These are phyloP conservation scores for Trichomonas gallinae DNA, from an alignment of 208 protist species.

Conservation along the genomic window DNA sequence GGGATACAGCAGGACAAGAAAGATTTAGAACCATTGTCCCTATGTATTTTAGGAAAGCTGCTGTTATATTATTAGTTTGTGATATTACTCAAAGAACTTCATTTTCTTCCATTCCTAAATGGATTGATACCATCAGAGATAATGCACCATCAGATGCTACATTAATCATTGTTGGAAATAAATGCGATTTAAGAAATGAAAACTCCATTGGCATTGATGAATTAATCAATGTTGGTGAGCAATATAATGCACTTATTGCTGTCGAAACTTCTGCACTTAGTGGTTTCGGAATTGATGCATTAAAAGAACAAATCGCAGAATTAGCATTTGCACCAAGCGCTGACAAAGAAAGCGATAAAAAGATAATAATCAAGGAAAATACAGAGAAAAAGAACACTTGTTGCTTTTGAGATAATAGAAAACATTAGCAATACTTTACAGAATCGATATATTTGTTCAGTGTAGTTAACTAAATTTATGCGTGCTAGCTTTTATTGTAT, in stretches of 20 bases:
- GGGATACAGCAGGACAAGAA: conserved; percentile 17
- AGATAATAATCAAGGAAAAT: neutral
- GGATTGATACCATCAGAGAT: neutral
- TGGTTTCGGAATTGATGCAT: neutral
- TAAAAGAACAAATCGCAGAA: neutral
- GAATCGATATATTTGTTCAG: too few relatives aligned
- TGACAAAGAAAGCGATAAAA: neutral
- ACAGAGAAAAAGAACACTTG: neutral
- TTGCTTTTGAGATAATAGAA: too few relatives aligned
- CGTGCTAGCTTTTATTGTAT: too few relatives aligned
- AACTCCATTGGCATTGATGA: neutral
- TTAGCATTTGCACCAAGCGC: neutral
- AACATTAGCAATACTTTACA: too few relatives aligned
- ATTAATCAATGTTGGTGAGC: neutral
- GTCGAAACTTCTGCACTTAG: neutral
- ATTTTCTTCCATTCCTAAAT: neutral
- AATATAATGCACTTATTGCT: neutral
- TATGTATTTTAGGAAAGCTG: neutral
- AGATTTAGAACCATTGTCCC: neutral
- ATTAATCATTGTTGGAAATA: neutral
- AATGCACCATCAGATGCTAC: neutral
- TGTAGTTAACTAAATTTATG: too few relatives aligned
- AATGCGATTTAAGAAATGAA: neutral
- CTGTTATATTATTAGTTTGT: neutral
- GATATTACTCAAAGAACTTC: neutral